Evolutionary conservation across 169 alveolate genomes (phyloP), one percentile per base, ranked within the genome.

Genomic region (Cryptosporidium ubiquitum): DNA sequence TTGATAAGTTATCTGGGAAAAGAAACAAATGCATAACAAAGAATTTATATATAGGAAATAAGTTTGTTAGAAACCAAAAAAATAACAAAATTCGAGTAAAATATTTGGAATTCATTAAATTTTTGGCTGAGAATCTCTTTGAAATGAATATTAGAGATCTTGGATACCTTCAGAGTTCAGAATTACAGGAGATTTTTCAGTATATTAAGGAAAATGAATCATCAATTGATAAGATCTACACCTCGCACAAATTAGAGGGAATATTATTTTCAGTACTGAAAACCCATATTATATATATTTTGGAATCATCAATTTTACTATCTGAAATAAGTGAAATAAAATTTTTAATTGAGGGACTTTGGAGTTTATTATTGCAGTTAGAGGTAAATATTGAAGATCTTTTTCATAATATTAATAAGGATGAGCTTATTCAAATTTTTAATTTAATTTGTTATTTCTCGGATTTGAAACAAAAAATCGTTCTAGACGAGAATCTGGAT

Each of bases 211-310:
- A 47, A 14, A 16, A 60, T 61, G 64, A 49, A 23, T 0, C 18
- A 29, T 35, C n/a, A 37, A 69, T 58, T 29, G 23, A 20, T 49
- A 60, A 33, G 31, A 64, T n/a, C 9, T 23, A 58, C 35, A 42
- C 16, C 20, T 61, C 58, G n/a, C 1, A 40, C 39, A 47, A 64
- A 33, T 20, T 64, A 20, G 71, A 64, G 29, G 10, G 3, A n/a
- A 26, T 64, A 29, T 16, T 79, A 51, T 37, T 42, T 61, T 60
- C 79, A 23, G 14, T 79, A 40, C 37, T 79, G 35, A 79, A 47
- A 61, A 26, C 20, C 29, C 89, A 79, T 60, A 61, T 79, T n/a
- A 66, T 79, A 39, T 42, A 44, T 79, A 39, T 60, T 61, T 79
- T 79, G 49, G 31, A 42, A 44, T 39, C 40, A 39, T 44, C 66